A percentile compares a stretch with the other conserved stretches of the same genome.
Evolutionary conservation across 2,329 filamentous ascomycete species (phyloP).

Genomic region (Venturia aucupariae): DNA sequence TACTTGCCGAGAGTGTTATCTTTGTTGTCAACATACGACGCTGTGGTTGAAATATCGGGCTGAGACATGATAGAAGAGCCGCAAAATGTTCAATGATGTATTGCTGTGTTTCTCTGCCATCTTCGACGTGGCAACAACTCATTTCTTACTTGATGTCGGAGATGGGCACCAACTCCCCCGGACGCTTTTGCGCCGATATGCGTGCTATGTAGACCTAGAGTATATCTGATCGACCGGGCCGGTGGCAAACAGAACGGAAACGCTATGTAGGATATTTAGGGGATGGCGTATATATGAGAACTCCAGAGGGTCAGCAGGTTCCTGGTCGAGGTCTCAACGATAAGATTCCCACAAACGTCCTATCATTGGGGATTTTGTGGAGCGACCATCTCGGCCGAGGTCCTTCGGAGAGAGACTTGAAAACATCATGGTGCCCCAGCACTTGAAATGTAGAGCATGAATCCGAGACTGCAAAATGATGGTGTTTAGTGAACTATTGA

Average conservation of each 20-base stretch:
- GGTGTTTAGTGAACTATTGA: neutral
- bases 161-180: neutral
- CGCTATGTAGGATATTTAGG: neutral
- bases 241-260: neutral
- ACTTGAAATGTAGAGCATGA: too few species aligned
- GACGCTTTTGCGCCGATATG: conserved; percentile 23
- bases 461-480: too few species aligned
- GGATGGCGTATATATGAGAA: neutral
- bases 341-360: neutral
- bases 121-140: neutral
- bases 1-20: neutral
- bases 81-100: neutral
- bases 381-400: neutral
- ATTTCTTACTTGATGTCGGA: neutral
- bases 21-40: neutral
- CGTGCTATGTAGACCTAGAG: neutral
- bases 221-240: neutral
- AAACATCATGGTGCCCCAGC: too few species aligned
- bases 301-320: neutral
- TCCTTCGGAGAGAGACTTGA: too few species aligned
- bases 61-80: neutral
- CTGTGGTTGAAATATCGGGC: neutral
- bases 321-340: neutral
- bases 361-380: neutral
- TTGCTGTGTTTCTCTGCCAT: neutral